phyloP scores from a whole-genome alignment of 2,329 filamentous ascomycete species.

The Aspergillus luchuensis region DNA sequence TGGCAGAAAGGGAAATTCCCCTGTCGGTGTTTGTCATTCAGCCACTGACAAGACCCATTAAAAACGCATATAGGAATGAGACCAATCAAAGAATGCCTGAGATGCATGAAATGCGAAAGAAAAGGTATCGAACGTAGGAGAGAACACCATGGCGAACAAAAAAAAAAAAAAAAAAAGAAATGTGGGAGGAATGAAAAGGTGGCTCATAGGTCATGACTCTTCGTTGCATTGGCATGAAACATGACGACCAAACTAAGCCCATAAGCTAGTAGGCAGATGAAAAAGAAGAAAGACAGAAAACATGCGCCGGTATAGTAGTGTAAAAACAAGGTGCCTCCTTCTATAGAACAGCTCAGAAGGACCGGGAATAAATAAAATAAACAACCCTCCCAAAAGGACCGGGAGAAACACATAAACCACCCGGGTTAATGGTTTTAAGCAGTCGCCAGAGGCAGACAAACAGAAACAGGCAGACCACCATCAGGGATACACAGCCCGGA shows the following conservation, averaged over 20 bases:
- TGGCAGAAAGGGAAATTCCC: neutral
- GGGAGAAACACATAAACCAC: slow-evolving; percentile 25
- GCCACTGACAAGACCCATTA: neutral
- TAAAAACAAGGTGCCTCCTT: slow-evolving; percentile 26
- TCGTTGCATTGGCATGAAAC: slow-evolving; percentile 43
- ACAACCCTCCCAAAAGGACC: slow-evolving; percentile 14
- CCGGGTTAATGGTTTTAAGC: slow-evolving; percentile 20
- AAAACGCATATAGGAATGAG: neutral
- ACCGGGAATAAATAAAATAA: neutral
- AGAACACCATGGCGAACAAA: neutral
- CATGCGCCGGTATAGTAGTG: slow-evolving; percentile 29
- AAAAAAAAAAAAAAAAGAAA: neutral
- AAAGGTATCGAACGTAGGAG: slow-evolving; percentile 17
- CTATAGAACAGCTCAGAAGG: slow-evolving; percentile 23
- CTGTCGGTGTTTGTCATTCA: neutral
- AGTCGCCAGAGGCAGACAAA: slow-evolving; percentile 17
- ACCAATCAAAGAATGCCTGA: slow-evolving; percentile 7
- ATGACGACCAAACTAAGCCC: slow-evolving; percentile 31
- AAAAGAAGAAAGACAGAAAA: slow-evolving; percentile 16
- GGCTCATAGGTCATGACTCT: slow-evolving; percentile 39
- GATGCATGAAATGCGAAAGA: slow-evolving; percentile 11
- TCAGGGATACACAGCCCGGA: slow-evolving; percentile 18
- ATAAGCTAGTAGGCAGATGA: slow-evolving; percentile 26
- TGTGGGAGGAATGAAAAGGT: slow-evolving; percentile 5
- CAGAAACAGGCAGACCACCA: slow-evolving; percentile 10